phyloP scores from a whole-genome alignment of 352 stramenopile genomes.

The Globisporangium sylvaticum region DNA sequence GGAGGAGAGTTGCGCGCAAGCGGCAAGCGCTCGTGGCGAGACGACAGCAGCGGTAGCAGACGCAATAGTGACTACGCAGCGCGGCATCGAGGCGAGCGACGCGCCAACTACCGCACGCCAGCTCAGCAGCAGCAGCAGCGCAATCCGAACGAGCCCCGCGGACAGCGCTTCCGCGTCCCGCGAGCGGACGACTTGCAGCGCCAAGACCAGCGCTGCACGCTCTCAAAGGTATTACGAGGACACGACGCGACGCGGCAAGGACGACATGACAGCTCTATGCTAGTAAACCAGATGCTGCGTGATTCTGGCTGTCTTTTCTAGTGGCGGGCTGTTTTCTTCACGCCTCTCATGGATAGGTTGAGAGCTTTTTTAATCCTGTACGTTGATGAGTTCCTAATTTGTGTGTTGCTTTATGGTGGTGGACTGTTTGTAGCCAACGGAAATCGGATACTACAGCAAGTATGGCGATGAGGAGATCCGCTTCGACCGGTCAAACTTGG shows the following conservation, averaged over 20 bases:
- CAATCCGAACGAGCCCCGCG: conserved; percentile 4
- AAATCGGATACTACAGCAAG: conserved; percentile 71
- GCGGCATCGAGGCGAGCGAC: background rate
- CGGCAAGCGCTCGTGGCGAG: conserved; percentile 11
- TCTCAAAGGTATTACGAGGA: conserved; percentile 14
- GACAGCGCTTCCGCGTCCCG: conserved; percentile 19
- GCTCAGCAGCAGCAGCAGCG: background rate
- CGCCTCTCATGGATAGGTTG: background rate
- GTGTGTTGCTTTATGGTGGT: background rate
- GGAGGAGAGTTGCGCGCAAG: background rate
- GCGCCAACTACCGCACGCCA: background rate
- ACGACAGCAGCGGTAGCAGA: background rate
- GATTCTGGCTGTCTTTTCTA: background rate
- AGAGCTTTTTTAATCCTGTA: conserved; percentile 6
- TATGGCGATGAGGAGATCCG: conserved; percentile 30
- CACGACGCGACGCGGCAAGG: conserved; percentile 7
- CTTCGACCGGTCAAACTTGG: conserved; percentile 68
- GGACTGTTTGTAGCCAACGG: conserved; percentile 32
- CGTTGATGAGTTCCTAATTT: background rate
- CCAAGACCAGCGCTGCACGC: conserved; percentile 16
- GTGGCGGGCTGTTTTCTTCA: background rate
- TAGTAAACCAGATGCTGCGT: background rate
- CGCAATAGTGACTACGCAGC: background rate
- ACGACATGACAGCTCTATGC: background rate
- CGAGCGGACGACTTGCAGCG: conserved; percentile 25